Percentiles rank a stretch among this genome's conserved stretches.
These are phyloP conservation scores for Spergularia bocconei DNA, from an alignment of 148 eudicot species.

Conservation along the genomic window DNA sequence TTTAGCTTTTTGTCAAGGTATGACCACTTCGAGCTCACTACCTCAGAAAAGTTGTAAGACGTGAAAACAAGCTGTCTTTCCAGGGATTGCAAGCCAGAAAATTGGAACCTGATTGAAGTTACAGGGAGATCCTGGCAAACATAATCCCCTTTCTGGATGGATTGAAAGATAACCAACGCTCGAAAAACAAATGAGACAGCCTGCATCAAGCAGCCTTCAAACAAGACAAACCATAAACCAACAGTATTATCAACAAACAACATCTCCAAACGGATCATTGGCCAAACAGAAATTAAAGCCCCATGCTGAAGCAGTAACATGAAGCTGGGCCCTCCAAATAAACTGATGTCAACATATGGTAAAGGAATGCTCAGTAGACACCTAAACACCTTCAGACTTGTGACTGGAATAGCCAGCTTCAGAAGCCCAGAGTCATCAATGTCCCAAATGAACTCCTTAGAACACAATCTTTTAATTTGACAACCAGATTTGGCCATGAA, in stretches of 20 bases:
- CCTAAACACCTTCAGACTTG: constrained; percentile 36
- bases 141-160: constrained; percentile 35
- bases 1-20: constrained; percentile 56
- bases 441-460: constrained; percentile 37
- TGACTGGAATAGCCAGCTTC: constrained; percentile 32
- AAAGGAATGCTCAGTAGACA: constrained; percentile 31
- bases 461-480: constrained; percentile 18
- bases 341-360: constrained; percentile 25
- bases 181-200: constrained; percentile 56
- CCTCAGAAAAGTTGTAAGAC: constrained; percentile 50
- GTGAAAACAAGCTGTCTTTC: constrained; percentile 65
- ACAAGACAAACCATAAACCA: constrained; percentile 75
- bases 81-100: constrained; percentile 44
- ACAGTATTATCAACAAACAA: constrained; percentile 68
- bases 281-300: constrained; percentile 49
- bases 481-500: constrained; percentile 21
- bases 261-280: constrained; percentile 69
- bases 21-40: constrained; percentile 54
- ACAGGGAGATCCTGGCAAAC: constrained; percentile 53
- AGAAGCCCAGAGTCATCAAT: constrained; percentile 40
- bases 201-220: constrained; percentile 82
- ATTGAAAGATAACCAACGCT: constrained; percentile 49
- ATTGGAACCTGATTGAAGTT: constrained; percentile 66
- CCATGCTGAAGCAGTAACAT: constrained; percentile 56
- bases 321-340: constrained; percentile 35